Evolutionary conservation across 768 basidiomycete genomes (phyloP).

Genomic region (Suillus subalutaceus): DNA sequence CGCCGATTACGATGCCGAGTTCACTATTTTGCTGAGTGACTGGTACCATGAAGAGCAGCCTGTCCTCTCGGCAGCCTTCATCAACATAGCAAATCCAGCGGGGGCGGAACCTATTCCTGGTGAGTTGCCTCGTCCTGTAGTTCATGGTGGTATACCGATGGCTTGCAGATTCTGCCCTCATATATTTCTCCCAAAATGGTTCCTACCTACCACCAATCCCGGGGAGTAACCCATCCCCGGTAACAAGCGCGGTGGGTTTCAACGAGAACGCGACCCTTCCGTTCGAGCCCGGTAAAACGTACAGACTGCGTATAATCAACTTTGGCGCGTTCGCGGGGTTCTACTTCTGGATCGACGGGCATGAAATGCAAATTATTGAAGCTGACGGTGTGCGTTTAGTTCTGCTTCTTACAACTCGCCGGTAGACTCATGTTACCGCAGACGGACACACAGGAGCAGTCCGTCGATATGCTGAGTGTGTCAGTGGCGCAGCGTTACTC

Average conservation of each 20-base stretch:
- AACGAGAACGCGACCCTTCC: slow-evolving; percentile 85
- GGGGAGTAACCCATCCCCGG: slow-evolving; percentile 47
- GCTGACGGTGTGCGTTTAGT: slow-evolving; percentile 69
- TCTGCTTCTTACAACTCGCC: not conserved
- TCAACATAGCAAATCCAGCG: slow-evolving; percentile 74
- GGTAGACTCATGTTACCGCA: slow-evolving; percentile 28
- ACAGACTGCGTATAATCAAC: slow-evolving; percentile 88
- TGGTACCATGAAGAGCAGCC: slow-evolving; percentile 89
- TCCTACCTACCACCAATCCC: slow-evolving; percentile 66
- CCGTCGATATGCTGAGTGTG: slow-evolving; percentile 71
- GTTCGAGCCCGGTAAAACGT: slow-evolving; percentile 85
- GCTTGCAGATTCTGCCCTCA: slow-evolving; percentile 66
- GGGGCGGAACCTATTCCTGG: slow-evolving; percentile 92
- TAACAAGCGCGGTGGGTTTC: slow-evolving; percentile 69
- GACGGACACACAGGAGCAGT: slow-evolving; percentile 77
- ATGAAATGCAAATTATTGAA: slow-evolving; percentile 83
- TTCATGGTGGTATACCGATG: not conserved
- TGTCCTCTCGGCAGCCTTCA: slow-evolving; percentile 63
- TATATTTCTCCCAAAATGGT: slow-evolving; percentile 82
- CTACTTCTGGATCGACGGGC: slow-evolving; percentile 90
- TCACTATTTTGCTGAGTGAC: slow-evolving; percentile 82
- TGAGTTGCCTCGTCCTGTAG: slow-evolving; percentile 29
- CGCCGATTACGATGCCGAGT: slow-evolving; percentile 81
- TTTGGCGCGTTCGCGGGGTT: slow-evolving; percentile 74
- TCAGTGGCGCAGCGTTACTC: slow-evolving; percentile 94